Conservation (phyloP, 805 yeast genomes). For the Yamadazyma scolyti region DNA sequence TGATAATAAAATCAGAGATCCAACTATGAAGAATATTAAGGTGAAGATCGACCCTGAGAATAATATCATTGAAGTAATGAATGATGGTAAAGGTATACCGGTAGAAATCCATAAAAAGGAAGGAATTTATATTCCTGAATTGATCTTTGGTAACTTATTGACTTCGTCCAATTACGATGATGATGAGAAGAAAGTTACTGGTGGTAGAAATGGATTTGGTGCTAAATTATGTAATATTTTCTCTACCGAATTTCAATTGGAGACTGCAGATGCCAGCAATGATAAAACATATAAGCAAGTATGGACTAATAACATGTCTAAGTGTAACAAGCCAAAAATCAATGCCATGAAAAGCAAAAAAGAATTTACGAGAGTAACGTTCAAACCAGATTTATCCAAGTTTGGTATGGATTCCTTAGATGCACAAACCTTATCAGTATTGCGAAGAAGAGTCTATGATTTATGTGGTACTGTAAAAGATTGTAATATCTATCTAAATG, state of each 20-base stretch:
- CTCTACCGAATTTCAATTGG: constrained; percentile 80
- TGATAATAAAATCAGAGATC: constrained; percentile 94
- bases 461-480: constrained; percentile 90
- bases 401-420: constrained; percentile 86
- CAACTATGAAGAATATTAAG: constrained; percentile 78
- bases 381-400: constrained; percentile 80
- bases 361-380: constrained; percentile 83
- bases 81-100: constrained; percentile 96
- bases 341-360: constrained; percentile 52
- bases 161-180: constrained; percentile 97
- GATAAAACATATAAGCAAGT: constrained; percentile 69
- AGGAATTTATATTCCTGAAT: constrained; percentile 88
- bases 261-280: constrained; percentile 75
- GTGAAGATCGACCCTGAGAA: constrained; percentile 77
- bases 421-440: constrained; percentile 75
- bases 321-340: constrained; percentile 72
- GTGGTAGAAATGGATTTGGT: constrained; percentile 98
- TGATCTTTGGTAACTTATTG: constrained; percentile 90
- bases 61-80: constrained; percentile 73
- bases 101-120: constrained; percentile 91
- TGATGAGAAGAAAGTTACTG: constrained; percentile 90
- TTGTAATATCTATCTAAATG: constrained; percentile 74
- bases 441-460: constrained; percentile 93
- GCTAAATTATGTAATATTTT: constrained; percentile 96
- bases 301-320: constrained; percentile 86